A percentile compares a stretch with the other conserved stretches of the same genome.
Evolutionary conservation across 306 rosid genomes (phyloP).

Genomic region (Dalbergia oliveri): DNA sequence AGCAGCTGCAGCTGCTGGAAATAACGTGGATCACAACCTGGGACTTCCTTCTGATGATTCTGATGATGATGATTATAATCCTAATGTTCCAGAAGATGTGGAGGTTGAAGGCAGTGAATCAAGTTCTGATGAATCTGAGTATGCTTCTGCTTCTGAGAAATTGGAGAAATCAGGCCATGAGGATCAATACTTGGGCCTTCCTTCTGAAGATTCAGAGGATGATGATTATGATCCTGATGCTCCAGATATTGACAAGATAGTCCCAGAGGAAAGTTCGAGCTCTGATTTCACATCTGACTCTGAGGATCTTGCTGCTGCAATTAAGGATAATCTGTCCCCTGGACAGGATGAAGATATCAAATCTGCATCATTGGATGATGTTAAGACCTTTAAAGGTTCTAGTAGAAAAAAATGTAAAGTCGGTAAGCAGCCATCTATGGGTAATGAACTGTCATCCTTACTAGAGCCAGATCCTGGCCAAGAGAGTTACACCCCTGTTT

Average conservation of each 20-base stretch:
- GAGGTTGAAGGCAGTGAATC: conserved; percentile 64
- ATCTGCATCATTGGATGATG: conserved; percentile 46
- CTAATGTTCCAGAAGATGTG: conserved; percentile 71
- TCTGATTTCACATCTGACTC: conserved; percentile 96
- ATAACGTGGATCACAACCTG: conserved; percentile 61
- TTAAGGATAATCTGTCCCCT: conserved; percentile 50
- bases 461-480: conserved; percentile 58
- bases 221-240: conserved; percentile 76
- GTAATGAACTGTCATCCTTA: conserved; percentile 69
- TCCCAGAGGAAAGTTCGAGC: conserved; percentile 70
- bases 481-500: conserved; percentile 61
- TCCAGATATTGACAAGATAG: conserved; percentile 53
- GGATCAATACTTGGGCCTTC: conserved; percentile 74
- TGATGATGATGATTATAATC: conserved; percentile 88
- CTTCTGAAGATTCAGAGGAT: conserved; percentile 96
- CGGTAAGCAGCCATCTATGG: conserved; percentile 60
- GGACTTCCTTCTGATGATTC: conserved; percentile 94
- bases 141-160: conserved; percentile 85
- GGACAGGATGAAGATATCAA: conserved; percentile 49
- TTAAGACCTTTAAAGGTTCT: conserved; percentile 47
- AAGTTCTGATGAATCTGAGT: conserved; percentile 77
- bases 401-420: conserved; percentile 47
- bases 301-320: conserved; percentile 83
- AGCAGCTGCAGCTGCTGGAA: conserved; percentile 77
- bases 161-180: conserved; percentile 61